A percentile compares a stretch with the other conserved stretches of the same genome.
Conservation (phyloP, 257 asterid species). For the Vinca minor region DNA sequence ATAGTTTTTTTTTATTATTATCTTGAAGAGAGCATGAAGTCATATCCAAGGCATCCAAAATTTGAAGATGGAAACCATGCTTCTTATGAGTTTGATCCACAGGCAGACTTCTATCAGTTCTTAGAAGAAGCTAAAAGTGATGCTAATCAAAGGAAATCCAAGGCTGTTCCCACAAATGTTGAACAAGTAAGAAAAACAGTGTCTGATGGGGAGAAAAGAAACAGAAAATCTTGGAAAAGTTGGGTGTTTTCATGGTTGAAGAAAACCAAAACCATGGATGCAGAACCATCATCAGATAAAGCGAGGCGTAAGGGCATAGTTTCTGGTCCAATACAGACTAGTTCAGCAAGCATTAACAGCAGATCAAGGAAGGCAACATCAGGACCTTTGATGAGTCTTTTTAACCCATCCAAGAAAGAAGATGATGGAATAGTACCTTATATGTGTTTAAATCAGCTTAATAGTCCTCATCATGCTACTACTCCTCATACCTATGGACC, state of each 20-base stretch:
- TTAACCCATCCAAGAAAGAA: constrained; percentile 23
- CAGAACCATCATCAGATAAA: constrained; percentile 17
- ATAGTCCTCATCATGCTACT: constrained; percentile 20
- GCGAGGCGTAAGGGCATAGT: constrained; percentile 30
- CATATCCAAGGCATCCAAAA: constrained; percentile 26
- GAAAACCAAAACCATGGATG: constrained; percentile 26
- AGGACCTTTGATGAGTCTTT: constrained; percentile 46
- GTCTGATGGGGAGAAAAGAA: constrained; percentile 29
- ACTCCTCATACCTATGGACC: constrained; percentile 53
- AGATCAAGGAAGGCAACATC: constrained; percentile 35
- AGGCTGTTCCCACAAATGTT: constrained; percentile 6
- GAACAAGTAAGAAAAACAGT: constrained; percentile 21
- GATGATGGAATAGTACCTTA: constrained; percentile 48
- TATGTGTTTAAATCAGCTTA: constrained; percentile 41
- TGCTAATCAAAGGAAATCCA: constrained; percentile 12
- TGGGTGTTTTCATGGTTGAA: constrained; percentile 58
- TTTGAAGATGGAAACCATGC: constrained; percentile 24
- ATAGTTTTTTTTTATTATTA: not conserved
- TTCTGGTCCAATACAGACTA: constrained; percentile 45
- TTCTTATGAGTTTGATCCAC: constrained; percentile 51
- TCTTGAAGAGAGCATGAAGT: constrained; percentile 34
- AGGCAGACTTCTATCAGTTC: constrained; percentile 55
- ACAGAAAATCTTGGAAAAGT: constrained; percentile 60
- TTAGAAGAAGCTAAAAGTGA: constrained; percentile 55
- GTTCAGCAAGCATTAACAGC: constrained; percentile 6